Percentiles rank a stretch among this genome's conserved stretches.
Evolutionary conservation across 192 early-diverging fungal species (phyloP).

Genomic region (Gryganskiella cystojenkinii): DNA sequence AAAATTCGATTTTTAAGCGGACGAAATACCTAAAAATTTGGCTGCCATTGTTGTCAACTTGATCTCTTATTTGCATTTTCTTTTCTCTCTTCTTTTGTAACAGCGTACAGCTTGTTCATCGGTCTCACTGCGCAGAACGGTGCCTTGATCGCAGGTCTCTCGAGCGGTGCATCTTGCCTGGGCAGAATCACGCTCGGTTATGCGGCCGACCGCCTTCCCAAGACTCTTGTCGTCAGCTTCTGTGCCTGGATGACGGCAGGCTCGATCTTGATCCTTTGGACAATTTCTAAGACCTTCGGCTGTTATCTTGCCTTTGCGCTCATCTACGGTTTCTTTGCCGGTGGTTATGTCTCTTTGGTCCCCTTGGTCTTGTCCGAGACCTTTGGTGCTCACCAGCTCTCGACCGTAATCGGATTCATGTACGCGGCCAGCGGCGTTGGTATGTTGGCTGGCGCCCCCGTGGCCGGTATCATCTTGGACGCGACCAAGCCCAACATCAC

Average conservation of each 20-base stretch:
- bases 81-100: conserved; percentile 27
- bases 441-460: conserved; percentile 53
- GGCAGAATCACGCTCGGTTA: conserved; percentile 74
- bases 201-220: conserved; percentile 63
- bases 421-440: conserved; percentile 57
- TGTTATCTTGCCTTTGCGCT: conserved; percentile 54
- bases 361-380: conserved; percentile 49
- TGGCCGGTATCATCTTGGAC: conserved; percentile 44
- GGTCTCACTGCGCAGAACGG: conserved; percentile 68
- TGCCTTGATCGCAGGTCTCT: conserved; percentile 70
- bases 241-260: conserved; percentile 52
- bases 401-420: conserved; percentile 57
- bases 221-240: conserved; percentile 39
- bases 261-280: conserved; percentile 43
- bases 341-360: conserved; percentile 57
- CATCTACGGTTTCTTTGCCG: conserved; percentile 60
- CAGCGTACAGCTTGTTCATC: conserved; percentile 66
- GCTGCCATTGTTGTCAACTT: not conserved
- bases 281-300: conserved; percentile 36
- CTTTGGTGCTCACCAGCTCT: conserved; percentile 56
- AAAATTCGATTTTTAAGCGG: not conserved
- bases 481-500: conserved; percentile 38
- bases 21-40: not conserved
- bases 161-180: conserved; percentile 71
- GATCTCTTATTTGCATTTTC: conserved; percentile 13